phyloP scores from a whole-genome alignment of 2,329 filamentous ascomycete species.

The Pestalotiopsis sp. region DNA sequence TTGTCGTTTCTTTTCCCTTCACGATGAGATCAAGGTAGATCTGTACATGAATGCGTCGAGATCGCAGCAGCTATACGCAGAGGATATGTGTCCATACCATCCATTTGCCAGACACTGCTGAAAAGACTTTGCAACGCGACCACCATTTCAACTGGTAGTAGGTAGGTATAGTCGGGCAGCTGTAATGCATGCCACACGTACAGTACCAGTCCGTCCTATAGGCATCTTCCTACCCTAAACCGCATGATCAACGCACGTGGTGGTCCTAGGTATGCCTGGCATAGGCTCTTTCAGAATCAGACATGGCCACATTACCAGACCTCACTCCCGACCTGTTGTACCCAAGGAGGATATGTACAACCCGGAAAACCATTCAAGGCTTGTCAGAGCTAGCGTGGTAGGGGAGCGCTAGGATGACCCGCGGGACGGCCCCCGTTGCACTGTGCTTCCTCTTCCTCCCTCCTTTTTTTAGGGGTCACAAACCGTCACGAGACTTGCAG shows the following conservation, averaged over 20 bases:
- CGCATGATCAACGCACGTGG: not conserved
- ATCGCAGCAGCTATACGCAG: not conserved
- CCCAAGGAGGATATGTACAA: not conserved
- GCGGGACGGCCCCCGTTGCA: conserved; percentile 2
- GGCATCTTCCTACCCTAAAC: not conserved
- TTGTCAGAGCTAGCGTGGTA: not conserved
- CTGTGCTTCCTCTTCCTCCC: not conserved
- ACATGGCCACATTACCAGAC: too few relatives aligned
- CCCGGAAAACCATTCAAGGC: not conserved
- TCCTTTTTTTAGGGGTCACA: not conserved
- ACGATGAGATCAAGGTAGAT: not conserved
- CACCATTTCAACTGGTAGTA: not conserved
- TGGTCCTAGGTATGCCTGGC: not conserved
- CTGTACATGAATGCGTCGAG: not conserved
- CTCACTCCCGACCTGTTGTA: not conserved
- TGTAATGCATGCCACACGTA: not conserved
- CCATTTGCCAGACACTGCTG: not conserved
- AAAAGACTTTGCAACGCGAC: not conserved
- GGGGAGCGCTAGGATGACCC: not conserved
- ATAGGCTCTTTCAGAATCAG: too few relatives aligned
- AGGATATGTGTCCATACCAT: not conserved
- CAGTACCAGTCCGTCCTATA: not conserved
- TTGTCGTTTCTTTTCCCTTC: not conserved
- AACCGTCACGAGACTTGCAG: not conserved
- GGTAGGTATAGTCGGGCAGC: not conserved